Base-by-base conservation (phyloP, 371 early-diverging fungal genomes). In the Mucor mucedo region DNA sequence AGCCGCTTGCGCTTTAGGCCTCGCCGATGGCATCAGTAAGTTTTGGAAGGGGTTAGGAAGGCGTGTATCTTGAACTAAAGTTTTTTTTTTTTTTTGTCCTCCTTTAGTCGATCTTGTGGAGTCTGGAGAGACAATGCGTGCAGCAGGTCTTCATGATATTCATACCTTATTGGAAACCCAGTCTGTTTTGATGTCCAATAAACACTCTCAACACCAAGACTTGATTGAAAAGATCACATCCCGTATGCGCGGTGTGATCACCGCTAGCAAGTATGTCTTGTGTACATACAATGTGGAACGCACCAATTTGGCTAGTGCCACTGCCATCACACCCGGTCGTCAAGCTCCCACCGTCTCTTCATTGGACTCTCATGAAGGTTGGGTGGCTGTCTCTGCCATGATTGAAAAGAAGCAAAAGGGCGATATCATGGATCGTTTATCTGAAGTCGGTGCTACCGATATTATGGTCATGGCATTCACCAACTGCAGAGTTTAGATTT, bases 91-190 rank as follows among this genome's bases (percentile, higher is more conserved):
- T n/a, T n/a, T n/a, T n/a, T n/a, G n/a, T n/a, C n/a, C n/a, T 27
- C 21, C n/a, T 27, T 48, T 41, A 70, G 70, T 70, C 58, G 70
- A 70, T 66, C 55, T 70, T 47, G 70, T 70, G 28, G 99, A 98
- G 81, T 95, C 95, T 28, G 98, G 98, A 62, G 98, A 98, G 68
- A 98, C 99, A 14, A 98, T 98, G 98, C 90, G 94, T 65, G 98
- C 97, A 35, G 98, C 98, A 35, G 96, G 96, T n/a, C 50, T 50
- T 29, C 50, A 92, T 72, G 91, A 90, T 53, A 91, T 97, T 55
- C 88, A 85, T 55, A 95, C 94, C 7, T 72, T 98, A 21, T 65
- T 94, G 60, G 77, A 80, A 1, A 91, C 96, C 8, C 89, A 98
- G 75, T 91, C 97, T 9, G 94, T 97, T 14, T 79, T 98, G 56